Percentiles rank a stretch among this genome's conserved stretches.
Evolutionary conservation across 352 stramenopile species (phyloP).

Genomic region (Globisporangium alternatum): DNA sequence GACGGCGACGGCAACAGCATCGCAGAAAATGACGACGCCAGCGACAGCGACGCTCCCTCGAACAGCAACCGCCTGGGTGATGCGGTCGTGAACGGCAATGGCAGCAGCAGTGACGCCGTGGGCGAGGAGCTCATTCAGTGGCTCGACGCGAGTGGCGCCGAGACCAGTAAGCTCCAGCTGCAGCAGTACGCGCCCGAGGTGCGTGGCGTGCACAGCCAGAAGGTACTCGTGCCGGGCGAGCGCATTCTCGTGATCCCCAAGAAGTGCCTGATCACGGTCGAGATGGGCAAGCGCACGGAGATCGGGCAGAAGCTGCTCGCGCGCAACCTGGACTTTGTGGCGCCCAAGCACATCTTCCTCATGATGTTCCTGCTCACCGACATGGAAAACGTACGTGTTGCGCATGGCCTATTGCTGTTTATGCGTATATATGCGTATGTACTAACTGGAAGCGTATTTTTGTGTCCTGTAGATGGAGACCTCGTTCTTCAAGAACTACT

Average conservation of each 20-base stretch:
- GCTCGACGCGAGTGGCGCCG: conserved; percentile 67
- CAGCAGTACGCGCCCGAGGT: conserved; percentile 92
- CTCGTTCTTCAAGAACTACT: conserved; percentile 94
- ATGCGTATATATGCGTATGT: neutral
- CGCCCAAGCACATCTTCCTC: conserved; percentile 99
- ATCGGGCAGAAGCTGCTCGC: conserved; percentile 93
- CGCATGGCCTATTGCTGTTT: neutral
- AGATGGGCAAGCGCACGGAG: conserved; percentile 98
- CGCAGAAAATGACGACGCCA: neutral
- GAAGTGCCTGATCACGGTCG: conserved; percentile 98
- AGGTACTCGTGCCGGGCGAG: conserved; percentile 83
- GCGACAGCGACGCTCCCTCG: neutral
- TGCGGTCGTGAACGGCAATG: conserved; percentile 15
- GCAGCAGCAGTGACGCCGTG: conserved; percentile 33
- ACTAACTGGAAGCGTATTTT: neutral
- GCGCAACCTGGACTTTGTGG: conserved; percentile 94
- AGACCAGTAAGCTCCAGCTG: conserved; percentile 75
- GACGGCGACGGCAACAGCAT: conserved; percentile 16
- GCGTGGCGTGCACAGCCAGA: conserved; percentile 89
- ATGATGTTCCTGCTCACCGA: conserved; percentile 99
- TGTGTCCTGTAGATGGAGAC: conserved; percentile 40
- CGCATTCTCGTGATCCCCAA: conserved; percentile 91
- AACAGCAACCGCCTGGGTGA: conserved; percentile 14
- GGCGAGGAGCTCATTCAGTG: conserved; percentile 72
- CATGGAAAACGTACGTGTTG: conserved; percentile 79